phyloP scores from a whole-genome alignment of 2,329 filamentous ascomycete species.

The Fusarium foetens region DNA sequence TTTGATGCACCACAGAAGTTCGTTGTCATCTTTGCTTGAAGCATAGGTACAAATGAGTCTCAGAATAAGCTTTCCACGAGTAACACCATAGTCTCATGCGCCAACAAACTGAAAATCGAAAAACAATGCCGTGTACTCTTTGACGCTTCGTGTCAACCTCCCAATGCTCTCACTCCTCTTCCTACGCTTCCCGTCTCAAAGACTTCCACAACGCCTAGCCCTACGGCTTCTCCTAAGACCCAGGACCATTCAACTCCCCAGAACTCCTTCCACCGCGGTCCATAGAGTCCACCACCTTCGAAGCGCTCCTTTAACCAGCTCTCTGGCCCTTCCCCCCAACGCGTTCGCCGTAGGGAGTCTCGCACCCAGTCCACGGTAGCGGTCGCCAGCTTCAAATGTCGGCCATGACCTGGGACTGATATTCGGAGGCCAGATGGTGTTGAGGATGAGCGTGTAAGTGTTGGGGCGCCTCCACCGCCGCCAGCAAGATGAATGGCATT shows the following conservation, averaged over 20 bases:
- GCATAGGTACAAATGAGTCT: background rate
- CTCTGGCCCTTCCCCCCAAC: slow-evolving; percentile 71
- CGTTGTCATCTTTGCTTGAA: background rate
- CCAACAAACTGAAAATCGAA: background rate
- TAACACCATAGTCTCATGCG: background rate
- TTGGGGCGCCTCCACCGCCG: slow-evolving; percentile 58
- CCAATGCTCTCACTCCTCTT: slow-evolving; percentile 65
- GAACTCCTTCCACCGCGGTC: slow-evolving; percentile 71
- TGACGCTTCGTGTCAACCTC: slow-evolving; percentile 26
- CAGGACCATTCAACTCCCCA: slow-evolving; percentile 76
- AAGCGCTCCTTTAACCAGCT: slow-evolving; percentile 72
- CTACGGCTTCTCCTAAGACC: slow-evolving; percentile 76
- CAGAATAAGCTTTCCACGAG: background rate
- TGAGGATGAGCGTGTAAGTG: slow-evolving; percentile 42
- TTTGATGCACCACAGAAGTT: background rate
- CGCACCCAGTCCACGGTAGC: slow-evolving; percentile 71
- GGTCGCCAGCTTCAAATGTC: slow-evolving; percentile 72
- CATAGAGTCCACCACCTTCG: slow-evolving; percentile 67
- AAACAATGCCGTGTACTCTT: background rate
- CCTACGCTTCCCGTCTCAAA: slow-evolving; percentile 83
- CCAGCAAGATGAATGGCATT: slow-evolving; percentile 72
- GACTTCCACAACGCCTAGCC: slow-evolving; percentile 75
- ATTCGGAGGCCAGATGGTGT: slow-evolving; percentile 58
- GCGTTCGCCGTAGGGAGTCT: slow-evolving; percentile 66
- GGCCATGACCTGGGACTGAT: slow-evolving; percentile 73